Evolutionary conservation across 108 stramenopile species (phyloP).

Genomic region (Discostella stelligeroides): DNA sequence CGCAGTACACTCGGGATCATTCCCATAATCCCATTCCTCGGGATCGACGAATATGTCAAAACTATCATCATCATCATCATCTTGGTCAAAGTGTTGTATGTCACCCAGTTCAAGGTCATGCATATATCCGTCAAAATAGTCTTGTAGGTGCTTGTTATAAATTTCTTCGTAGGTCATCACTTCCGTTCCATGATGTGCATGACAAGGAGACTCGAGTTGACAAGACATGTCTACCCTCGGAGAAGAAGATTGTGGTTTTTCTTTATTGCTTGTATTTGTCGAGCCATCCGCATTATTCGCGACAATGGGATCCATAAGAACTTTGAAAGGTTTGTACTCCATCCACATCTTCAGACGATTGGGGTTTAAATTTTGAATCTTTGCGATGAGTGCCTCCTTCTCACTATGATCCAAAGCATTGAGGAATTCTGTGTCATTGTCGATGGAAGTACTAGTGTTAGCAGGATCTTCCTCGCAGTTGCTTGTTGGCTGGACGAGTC

Average conservation of each 20-base stretch:
- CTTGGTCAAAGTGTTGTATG: too few species aligned
- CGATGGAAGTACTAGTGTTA: not conserved
- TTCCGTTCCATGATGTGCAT: too few species aligned
- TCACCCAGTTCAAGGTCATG: not conserved
- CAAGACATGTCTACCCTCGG: not conserved
- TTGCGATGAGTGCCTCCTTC: constrained; percentile 19
- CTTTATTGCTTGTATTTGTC: not conserved
- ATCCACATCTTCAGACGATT: constrained; percentile 15
- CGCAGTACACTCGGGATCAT: not conserved
- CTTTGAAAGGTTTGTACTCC: constrained; percentile 19
- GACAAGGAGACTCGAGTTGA: too few species aligned
- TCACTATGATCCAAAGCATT: constrained; percentile 28
- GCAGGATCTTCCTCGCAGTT: not conserved
- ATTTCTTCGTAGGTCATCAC: constrained; percentile 26
- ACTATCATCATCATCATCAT: constrained; percentile 19
- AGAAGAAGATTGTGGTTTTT: not conserved
- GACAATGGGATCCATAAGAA: constrained; percentile 15
- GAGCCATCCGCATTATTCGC: too few species aligned
- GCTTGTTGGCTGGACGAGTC: not conserved
- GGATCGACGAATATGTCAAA: constrained; percentile 32
- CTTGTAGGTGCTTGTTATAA: constrained; percentile 26
- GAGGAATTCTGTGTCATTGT: constrained; percentile 18
- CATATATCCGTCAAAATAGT: constrained; percentile 18
- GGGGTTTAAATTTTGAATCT: constrained; percentile 28
- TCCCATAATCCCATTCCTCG: not conserved